phyloP scores from a whole-genome alignment of 805 yeast species.

The Saturnispora silvae region DNA sequence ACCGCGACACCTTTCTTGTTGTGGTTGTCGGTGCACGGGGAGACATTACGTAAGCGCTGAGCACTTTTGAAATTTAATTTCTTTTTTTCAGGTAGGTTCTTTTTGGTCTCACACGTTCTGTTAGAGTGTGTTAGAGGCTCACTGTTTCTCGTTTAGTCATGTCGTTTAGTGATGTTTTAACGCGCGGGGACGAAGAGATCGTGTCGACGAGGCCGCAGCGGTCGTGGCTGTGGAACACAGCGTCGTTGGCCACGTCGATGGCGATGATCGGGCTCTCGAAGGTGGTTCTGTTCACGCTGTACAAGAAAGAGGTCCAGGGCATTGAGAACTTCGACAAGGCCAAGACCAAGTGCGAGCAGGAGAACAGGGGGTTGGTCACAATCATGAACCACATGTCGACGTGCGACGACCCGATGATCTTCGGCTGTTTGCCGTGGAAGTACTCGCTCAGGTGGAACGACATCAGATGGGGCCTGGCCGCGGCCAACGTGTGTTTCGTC shows the following conservation, averaged over 20 bases:
- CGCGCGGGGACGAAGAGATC: slow-evolving; percentile 66
- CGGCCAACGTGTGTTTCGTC: slow-evolving; percentile 79
- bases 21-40: no score
- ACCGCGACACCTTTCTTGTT: no score
- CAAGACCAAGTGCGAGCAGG: slow-evolving; percentile 46
- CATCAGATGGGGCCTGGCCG: slow-evolving; percentile 92
- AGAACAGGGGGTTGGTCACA: slow-evolving; percentile 70
- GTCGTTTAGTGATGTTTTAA: slow-evolving; percentile 61
- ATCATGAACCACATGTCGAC: slow-evolving; percentile 89
- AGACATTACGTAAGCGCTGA: no score
- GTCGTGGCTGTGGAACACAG: slow-evolving; percentile 49
- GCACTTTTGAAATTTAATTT: no score
- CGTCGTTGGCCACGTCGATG: slow-evolving; percentile 60
- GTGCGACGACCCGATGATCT: slow-evolving; percentile 84
- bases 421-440: slow-evolving; percentile 76
- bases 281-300: slow-evolving; percentile 45
- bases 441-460: slow-evolving; percentile 50
- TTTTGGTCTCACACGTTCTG: no score
- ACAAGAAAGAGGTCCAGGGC: slow-evolving; percentile 53
- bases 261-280: slow-evolving; percentile 58
- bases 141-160: no score
- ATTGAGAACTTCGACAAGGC: slow-evolving; percentile 58
- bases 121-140: no score
- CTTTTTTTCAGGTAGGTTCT: no score
- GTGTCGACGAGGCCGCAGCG: slow-evolving; percentile 41